These are phyloP conservation scores for Cercospora nicotianae DNA, from an alignment of 2,329 filamentous ascomycete genomes.

Conservation along the genomic window DNA sequence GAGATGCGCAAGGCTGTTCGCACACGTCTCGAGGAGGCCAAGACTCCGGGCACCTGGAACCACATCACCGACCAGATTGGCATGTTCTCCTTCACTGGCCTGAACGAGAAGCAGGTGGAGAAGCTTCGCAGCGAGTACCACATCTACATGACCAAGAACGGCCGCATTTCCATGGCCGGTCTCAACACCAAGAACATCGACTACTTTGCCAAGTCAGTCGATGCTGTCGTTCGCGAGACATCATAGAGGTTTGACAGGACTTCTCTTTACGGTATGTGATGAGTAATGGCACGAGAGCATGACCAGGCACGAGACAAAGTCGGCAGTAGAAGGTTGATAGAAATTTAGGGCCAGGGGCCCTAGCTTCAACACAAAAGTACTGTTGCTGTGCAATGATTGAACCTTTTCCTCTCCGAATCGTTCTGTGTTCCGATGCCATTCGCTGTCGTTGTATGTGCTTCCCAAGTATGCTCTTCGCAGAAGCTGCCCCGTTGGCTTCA, in stretches of 20 bases:
- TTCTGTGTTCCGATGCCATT: not conserved
- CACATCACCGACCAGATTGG: slow-evolving; percentile 99
- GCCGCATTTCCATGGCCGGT: slow-evolving; percentile 97
- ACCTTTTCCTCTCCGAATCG: not conserved
- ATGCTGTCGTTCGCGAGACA: slow-evolving; percentile 71
- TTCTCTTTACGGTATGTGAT: slow-evolving; percentile 1
- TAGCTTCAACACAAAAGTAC: slow-evolving; percentile 6
- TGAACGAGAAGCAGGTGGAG: slow-evolving; percentile 70
- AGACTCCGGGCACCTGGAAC: slow-evolving; percentile 88
- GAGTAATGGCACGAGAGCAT: slow-evolving; percentile 1
- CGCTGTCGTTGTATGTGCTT: not conserved
- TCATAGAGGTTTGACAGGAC: slow-evolving; percentile 18
- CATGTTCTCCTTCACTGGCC: slow-evolving; percentile 95
- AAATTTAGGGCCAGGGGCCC: slow-evolving; percentile 9
- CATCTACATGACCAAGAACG: slow-evolving; percentile 95
- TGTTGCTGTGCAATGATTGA: not conserved
- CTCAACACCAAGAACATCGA: slow-evolving; percentile 89
- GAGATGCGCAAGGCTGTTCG: slow-evolving; percentile 81
- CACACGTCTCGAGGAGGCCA: slow-evolving; percentile 76
- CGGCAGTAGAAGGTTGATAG: not conserved
- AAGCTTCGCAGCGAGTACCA: slow-evolving; percentile 70
- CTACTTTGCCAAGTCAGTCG: slow-evolving; percentile 86
- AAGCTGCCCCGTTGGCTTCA: not conserved
- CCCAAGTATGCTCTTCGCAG: not conserved
- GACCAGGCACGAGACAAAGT: not conserved